Evolutionary conservation across 1,284 basidiomycete genomes (phyloP).

Genomic region (Malassezia furfur): DNA sequence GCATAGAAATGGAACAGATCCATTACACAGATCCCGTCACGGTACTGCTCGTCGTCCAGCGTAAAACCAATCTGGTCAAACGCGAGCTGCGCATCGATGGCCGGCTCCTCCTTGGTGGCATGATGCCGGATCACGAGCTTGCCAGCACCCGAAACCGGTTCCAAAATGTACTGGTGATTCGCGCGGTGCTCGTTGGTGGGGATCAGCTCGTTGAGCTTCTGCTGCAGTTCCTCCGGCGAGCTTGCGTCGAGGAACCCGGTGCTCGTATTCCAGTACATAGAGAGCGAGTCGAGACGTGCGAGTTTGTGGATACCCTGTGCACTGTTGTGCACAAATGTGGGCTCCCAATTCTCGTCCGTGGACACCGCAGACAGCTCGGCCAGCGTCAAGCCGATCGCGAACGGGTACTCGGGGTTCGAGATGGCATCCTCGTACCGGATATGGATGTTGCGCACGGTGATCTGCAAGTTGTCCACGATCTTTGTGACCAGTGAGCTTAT

Average conservation of each 20-base stretch:
- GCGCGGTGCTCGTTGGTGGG: constrained; percentile 28
- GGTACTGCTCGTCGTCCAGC: constrained; percentile 89
- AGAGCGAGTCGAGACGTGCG: constrained; percentile 74
- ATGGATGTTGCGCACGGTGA: constrained; percentile 59
- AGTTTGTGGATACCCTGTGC: constrained; percentile 86
- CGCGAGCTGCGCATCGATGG: constrained; percentile 76
- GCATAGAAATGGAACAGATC: constrained; percentile 97
- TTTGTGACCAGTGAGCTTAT: constrained; percentile 77
- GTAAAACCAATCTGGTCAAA: constrained; percentile 92
- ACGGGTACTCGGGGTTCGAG: constrained; percentile 92
- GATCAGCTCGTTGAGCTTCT: constrained; percentile 65
- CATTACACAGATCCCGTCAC: constrained; percentile 81
- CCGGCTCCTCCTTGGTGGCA: constrained; percentile 62
- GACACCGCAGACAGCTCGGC: constrained; percentile 87
- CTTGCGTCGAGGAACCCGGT: constrained; percentile 66
- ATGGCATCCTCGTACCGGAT: constrained; percentile 91
- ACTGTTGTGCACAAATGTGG: constrained; percentile 89
- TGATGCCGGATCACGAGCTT: constrained; percentile 66
- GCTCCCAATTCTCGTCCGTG: constrained; percentile 78
- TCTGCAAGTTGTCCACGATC: constrained; percentile 91
- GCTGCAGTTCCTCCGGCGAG: constrained; percentile 59
- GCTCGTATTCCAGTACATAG: constrained; percentile 94
- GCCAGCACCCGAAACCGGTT: constrained; percentile 91
- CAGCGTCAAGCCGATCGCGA: constrained; percentile 85
- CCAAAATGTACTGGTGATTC: constrained; percentile 83